Conservation (phyloP, 1,284 basidiomycete genomes). For the Ustilago hordei region DNA sequence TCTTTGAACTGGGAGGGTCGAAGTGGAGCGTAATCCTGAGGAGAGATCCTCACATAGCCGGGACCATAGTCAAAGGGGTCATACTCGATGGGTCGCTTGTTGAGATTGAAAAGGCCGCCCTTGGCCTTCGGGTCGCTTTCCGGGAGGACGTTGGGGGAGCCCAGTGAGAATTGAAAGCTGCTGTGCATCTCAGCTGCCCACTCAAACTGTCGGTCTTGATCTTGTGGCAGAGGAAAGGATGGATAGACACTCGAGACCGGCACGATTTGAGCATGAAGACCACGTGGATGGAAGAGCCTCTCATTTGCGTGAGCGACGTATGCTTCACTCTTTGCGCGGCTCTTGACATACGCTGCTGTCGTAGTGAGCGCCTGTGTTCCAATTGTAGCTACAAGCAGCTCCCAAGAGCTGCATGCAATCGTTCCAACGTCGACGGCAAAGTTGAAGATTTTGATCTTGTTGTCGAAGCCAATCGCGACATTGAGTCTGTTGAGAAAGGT, state of each 20-base stretch:
- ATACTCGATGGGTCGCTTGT: constrained; percentile 29
- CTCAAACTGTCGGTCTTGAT: neutral
- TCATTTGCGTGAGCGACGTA: constrained; percentile 23
- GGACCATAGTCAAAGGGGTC: constrained; percentile 33
- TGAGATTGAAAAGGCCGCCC: constrained; percentile 26
- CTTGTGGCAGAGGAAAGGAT: neutral
- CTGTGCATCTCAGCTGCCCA: neutral
- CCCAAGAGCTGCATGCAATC: constrained; percentile 24
- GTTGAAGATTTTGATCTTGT: constrained; percentile 32
- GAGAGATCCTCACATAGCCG: constrained; percentile 10
- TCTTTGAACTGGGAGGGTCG: constrained; percentile 19
- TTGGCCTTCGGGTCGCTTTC: constrained; percentile 15
- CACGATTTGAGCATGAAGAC: constrained; percentile 23
- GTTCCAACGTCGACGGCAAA: constrained; percentile 30
- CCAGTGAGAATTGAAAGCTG: constrained; percentile 24
- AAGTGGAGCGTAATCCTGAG: constrained; percentile 10
- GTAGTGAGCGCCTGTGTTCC: constrained; percentile 26
- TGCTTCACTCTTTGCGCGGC: constrained; percentile 18
- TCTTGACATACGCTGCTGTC: constrained; percentile 17
- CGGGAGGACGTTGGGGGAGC: constrained; percentile 26
- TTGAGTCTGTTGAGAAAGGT: constrained; percentile 25
- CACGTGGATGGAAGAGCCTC: constrained; percentile 20
- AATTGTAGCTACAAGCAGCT: constrained; percentile 21
- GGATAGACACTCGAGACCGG: constrained; percentile 8
- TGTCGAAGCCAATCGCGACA: constrained; percentile 30